Conservation (phyloP, 2,329 filamentous ascomycete genomes). For the Onygenales sp. region DNA sequence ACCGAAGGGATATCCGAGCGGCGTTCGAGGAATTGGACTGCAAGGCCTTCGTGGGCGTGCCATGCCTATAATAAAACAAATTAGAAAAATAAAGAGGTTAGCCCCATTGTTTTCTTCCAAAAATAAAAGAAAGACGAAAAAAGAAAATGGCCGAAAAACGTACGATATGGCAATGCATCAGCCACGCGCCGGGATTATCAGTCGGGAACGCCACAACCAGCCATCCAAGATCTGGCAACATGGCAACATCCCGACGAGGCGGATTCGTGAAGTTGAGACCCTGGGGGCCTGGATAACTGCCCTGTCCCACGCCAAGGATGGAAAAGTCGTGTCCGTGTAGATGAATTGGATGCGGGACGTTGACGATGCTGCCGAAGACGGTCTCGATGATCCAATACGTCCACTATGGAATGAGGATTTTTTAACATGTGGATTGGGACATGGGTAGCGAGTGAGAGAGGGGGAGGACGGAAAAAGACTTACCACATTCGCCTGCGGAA, state of each 20-base stretch:
- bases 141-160: background rate
- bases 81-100: background rate
- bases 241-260: constrained; percentile 30
- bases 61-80: constrained; percentile 7
- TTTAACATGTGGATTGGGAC: constrained; percentile 4
- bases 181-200: constrained; percentile 36
- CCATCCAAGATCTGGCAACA: constrained; percentile 28
- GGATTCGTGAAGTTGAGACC: constrained; percentile 22
- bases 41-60: constrained; percentile 17
- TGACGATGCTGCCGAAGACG: constrained; percentile 18
- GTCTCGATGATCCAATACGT: constrained; percentile 42
- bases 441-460: background rate
- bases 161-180: constrained; percentile 34
- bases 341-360: constrained; percentile 29
- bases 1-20: constrained; percentile 2
- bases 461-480: background rate
- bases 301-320: constrained; percentile 14
- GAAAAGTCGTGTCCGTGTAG: constrained; percentile 22
- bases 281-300: constrained; percentile 11
- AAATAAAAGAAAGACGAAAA: background rate
- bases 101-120: background rate
- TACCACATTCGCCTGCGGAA: constrained; percentile 21
- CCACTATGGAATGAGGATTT: constrained; percentile 22
- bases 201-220: constrained; percentile 32
- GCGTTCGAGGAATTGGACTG: constrained; percentile 18